phyloP scores from a whole-genome alignment of 2,329 filamentous ascomycete genomes.

The Graphiopsis chlorocephala region DNA sequence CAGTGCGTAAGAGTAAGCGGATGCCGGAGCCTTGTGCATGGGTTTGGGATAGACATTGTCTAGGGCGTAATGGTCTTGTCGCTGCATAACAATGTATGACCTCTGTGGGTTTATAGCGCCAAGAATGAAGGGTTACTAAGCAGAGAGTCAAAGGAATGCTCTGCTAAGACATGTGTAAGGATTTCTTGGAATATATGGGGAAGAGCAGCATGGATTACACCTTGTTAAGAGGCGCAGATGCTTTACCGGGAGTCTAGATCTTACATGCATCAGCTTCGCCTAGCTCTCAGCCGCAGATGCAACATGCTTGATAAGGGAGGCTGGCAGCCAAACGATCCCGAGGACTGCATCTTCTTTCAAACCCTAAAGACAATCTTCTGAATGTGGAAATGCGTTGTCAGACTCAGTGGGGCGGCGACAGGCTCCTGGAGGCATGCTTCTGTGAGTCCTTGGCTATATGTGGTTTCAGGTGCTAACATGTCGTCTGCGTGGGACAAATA shows the following conservation, averaged over 20 bases:
- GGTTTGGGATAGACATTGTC: slow-evolving; percentile 9
- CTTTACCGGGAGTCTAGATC: not conserved
- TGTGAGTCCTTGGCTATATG: not conserved
- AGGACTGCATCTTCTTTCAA: not conserved
- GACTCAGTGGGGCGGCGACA: not conserved
- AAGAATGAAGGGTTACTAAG: not conserved
- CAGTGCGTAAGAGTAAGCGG: not conserved
- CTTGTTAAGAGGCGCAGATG: not conserved
- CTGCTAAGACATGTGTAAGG: not conserved
- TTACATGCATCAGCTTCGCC: not conserved
- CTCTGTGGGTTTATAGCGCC: not conserved
- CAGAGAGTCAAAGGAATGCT: not conserved
- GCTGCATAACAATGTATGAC: not conserved
- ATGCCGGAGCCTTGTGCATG: not conserved
- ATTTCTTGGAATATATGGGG: not conserved
- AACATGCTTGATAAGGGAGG: not conserved
- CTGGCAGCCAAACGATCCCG: not conserved
- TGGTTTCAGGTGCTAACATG: not conserved
- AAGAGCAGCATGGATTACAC: not conserved
- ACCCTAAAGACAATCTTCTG: not conserved
- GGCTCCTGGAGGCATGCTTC: not conserved
- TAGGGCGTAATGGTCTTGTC: not conserved
- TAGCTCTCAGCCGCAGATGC: not conserved
- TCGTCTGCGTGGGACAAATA: not conserved
- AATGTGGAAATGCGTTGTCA: not conserved